Base-by-base conservation (phyloP, 1,139 yeast genomes). In the Blastobotrys raffinosifermentans region DNA sequence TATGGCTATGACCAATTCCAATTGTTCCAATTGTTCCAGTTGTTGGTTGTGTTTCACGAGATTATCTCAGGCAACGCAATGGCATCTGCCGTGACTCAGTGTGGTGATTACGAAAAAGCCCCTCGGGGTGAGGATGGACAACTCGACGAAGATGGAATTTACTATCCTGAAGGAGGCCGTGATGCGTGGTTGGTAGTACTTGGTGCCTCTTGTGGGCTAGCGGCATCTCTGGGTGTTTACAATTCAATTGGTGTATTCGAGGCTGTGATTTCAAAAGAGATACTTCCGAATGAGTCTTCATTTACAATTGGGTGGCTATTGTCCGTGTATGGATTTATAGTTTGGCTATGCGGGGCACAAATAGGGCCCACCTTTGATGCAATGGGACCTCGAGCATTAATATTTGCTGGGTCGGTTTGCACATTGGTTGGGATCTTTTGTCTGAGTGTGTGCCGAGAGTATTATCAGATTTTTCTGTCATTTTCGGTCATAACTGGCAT, bases 231-330 rank as follows among this genome's bases (percentile, higher is more conserved):
- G 54, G 93, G 93, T 3, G 57, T 80, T 17, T 67, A 79, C 51
- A 81, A 81, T 51, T 67, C 84, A 1, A 60, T 77, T 22, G 91
- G 91, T 43, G 86, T 85, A 0, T 69, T 80, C 34, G 81, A 80
- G 56, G 72, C 84, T 1, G 79, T 80, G 48, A 69, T 81, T 10
- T 65, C 79, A 2, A 57, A 63, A 7, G 72, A 79, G 51, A 82
- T 77, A 49, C 61, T 80, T 34, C 57, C 64, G 3, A 44, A 63
- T 23, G 66, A 66, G 6, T 57, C 66, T 9, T 61, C 75, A 2
- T 67, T 79, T 1, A 64, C 70, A 10, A 70, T 77, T 3, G 75
- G 83, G 4, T 80, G 87, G 89, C 72, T 80, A 29, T 78, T 80
- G 54, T 75, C 86, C 2, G 53, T 80, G 16, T 73, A 69, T 53